These are phyloP conservation scores for Camillea tinctor DNA, from an alignment of 2,329 filamentous ascomycete species.

Conservation along the genomic window DNA sequence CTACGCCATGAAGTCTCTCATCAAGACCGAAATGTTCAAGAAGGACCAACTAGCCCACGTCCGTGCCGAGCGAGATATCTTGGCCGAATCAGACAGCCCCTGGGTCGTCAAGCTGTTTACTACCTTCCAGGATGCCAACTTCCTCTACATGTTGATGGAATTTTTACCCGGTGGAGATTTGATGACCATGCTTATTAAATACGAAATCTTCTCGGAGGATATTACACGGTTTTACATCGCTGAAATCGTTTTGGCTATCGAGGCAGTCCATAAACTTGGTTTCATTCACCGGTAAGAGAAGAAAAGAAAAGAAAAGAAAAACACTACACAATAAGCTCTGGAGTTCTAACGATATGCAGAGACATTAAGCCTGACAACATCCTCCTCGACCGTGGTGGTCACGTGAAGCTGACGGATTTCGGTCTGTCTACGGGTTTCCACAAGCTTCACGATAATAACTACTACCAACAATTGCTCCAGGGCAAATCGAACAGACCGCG, in stretches of 20 bases:
- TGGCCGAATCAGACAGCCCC: conserved; percentile 98
- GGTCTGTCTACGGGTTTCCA: conserved; percentile 97
- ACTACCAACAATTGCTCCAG: conserved; percentile 94
- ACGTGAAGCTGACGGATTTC: conserved; percentile 98
- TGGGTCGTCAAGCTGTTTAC: conserved; percentile 99
- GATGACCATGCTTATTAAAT: conserved; percentile 99
- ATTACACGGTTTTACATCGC: conserved; percentile 99
- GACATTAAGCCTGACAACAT: conserved; percentile 99
- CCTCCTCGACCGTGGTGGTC: conserved; percentile 87
- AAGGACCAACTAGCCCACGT: conserved; percentile 98
- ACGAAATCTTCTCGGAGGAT: conserved; percentile 98
- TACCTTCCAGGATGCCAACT: conserved; percentile 94
- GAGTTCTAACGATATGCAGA: conserved; percentile 59
- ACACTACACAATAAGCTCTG: not conserved
- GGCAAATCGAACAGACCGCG: conserved; percentile 69
- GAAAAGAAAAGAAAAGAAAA: conserved; percentile 4
- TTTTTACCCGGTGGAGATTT: conserved; percentile 96
- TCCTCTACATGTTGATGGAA: conserved; percentile 99
- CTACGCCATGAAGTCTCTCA: conserved; percentile 95
- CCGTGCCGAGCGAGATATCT: conserved; percentile 93
- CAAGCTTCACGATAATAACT: conserved; percentile 95
- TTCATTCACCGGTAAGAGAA: conserved; percentile 89
- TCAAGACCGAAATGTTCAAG: conserved; percentile 99
- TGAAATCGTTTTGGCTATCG: conserved; percentile 96
- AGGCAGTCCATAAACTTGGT: conserved; percentile 94